Base-by-base conservation (phyloP, 441 rosid species). In the Metrosideros polymorpha region DNA sequence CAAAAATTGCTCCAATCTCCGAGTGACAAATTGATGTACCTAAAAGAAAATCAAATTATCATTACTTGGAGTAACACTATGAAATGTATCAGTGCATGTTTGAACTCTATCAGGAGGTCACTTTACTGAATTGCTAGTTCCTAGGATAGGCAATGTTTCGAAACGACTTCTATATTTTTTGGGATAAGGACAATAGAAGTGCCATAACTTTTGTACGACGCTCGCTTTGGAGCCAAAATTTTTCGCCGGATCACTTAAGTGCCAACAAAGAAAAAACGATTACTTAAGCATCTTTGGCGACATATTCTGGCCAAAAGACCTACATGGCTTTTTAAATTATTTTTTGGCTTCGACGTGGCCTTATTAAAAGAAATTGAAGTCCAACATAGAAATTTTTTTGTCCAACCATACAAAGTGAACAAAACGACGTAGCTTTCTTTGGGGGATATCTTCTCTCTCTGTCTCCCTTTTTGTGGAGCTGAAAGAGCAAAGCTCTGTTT, bases 1-100 rank as follows among this genome's bases (percentile, higher is more conserved):
- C 98, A 98, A 92, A 90, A 93, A 94, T 89, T 98, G 99, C 91
- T 98, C 99, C 87, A 96, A 89, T 92, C 99, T 95, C 89, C 99
- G 93, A 86, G 93, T 94, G 84, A 98, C 98, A 93, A 96, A 98
- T 82, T 91, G 95, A 89, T 91, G 90, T 54, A 90, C 98, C 99
- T 98, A 90, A 29, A 90, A 87, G 86, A 87, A 86, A 54, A 66
- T 7, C 35, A n/a, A 50, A 77, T 84, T 61, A 63, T 42, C 75
- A 84, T 30, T 43, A 54, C 43, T 83, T 52, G 57, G 17, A 83
- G 84, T 19, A 32, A 83, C 43, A 29, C 84, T 50, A 83, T 6
- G 29, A 52, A 32, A 30, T 50, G 18, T n/a, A 83, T 30, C 22
- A 39, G 45, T 39, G 47, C n/a, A 12, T 4, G 17, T 10, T 24